phyloP scores from a whole-genome alignment of 2,329 filamentous ascomycete genomes.

The Cercospora beticola region DNA sequence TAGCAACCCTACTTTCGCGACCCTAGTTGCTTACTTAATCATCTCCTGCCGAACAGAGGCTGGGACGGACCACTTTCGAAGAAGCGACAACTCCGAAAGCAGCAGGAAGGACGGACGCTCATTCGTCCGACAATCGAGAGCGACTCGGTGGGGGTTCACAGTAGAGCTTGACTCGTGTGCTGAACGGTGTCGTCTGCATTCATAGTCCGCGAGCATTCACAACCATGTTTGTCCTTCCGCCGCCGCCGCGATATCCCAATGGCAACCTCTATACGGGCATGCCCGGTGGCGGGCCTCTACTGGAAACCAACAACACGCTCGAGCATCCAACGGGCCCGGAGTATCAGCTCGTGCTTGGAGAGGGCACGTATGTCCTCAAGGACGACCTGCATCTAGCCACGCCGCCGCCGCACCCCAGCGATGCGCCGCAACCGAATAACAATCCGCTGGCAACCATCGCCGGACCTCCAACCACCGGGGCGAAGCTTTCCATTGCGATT shows the following conservation, averaged over 20 bases:
- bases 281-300: constrained; percentile 68
- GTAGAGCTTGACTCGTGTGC: neutral
- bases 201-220: neutral
- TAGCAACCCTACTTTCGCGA: constrained; percentile 41
- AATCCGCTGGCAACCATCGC: constrained; percentile 88
- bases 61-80: neutral
- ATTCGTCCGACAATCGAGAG: neutral
- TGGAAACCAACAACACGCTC: constrained; percentile 92
- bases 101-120: constrained; percentile 26
- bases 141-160: neutral
- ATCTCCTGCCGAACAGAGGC: neutral
- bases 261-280: constrained; percentile 66
- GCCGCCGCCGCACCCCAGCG: constrained; percentile 91
- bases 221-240: constrained; percentile 19
- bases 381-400: constrained; percentile 92
- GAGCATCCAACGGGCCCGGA: constrained; percentile 77
- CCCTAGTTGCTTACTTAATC: neutral
- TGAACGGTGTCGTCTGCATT: neutral
- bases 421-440: constrained; percentile 79
- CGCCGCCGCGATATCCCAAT: constrained; percentile 66
- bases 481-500: constrained; percentile 75
- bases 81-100: neutral
- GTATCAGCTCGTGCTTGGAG: constrained; percentile 87
- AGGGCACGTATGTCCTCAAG: constrained; percentile 88
- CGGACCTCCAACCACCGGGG: constrained; percentile 79